These are phyloP conservation scores for Trichoderma gamsii DNA, from an alignment of 495 filamentous ascomycete genomes.

Conservation along the genomic window DNA sequence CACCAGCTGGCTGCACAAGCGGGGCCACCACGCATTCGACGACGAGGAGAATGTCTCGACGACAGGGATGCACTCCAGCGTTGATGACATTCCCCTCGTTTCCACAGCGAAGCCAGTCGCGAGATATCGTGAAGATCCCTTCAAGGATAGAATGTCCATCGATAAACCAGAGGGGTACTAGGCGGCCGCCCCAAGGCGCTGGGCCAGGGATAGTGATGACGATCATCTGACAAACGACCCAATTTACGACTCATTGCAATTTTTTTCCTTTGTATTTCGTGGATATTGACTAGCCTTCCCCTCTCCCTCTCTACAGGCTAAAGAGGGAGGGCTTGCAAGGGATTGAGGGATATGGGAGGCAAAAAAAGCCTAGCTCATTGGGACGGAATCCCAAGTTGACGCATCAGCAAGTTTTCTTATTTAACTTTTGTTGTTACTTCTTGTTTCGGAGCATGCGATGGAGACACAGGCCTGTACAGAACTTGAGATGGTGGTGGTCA, in stretches of 20 bases:
- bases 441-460: background rate
- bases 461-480: background rate
- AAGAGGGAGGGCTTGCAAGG: background rate
- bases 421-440: background rate
- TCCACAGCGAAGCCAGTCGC: conserved; percentile 15
- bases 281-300: background rate
- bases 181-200: background rate
- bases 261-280: background rate
- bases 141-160: conserved; percentile 3
- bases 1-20: conserved; percentile 17
- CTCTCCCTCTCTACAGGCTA: background rate
- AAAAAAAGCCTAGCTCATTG: background rate
- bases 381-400: no score
- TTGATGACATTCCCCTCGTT: conserved; percentile 24
- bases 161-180: background rate
- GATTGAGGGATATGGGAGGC: background rate
- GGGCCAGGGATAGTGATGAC: background rate
- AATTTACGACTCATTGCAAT: background rate
- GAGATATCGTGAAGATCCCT: background rate
- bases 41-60: conserved; percentile 18
- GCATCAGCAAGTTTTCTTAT: background rate
- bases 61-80: conserved; percentile 22
- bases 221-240: background rate
- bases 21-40: conserved; percentile 15
- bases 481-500: background rate